Conservation (phyloP, 352 stramenopile genomes). For the Phytopythium aichiense region DNA sequence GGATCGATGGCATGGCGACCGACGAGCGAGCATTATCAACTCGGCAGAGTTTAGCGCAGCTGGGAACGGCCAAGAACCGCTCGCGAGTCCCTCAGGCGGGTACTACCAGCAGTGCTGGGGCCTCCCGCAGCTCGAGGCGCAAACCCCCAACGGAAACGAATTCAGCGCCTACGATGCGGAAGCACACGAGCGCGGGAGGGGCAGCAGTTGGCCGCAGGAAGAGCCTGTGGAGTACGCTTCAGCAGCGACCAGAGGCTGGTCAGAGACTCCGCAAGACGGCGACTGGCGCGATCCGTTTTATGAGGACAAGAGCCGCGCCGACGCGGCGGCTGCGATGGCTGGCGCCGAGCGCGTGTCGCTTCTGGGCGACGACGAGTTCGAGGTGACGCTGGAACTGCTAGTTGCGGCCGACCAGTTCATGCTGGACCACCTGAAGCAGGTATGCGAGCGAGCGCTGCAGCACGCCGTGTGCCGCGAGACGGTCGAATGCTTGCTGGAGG, state of each 20-base stretch:
- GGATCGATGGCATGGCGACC: constrained; percentile 5
- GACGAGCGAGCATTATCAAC: background rate
- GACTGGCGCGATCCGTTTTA: background rate
- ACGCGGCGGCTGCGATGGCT: background rate
- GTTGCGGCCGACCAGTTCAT: constrained; percentile 95
- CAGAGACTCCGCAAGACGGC: constrained; percentile 3
- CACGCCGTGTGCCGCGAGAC: constrained; percentile 77
- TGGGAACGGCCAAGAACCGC: background rate
- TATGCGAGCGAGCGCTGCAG: constrained; percentile 89
- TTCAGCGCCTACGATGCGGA: constrained; percentile 13
- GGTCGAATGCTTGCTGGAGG: constrained; percentile 83
- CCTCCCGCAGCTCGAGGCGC: constrained; percentile 20
- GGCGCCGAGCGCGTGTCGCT: constrained; percentile 9
- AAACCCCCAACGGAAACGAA: constrained; percentile 33
- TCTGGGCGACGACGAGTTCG: constrained; percentile 42
- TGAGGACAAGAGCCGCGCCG: background rate
- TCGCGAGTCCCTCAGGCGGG: background rate
- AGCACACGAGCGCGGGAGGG: background rate
- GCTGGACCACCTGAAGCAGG: constrained; percentile 95
- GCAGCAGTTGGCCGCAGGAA: constrained; percentile 7
- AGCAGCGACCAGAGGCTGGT: background rate
- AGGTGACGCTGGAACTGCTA: constrained; percentile 84
- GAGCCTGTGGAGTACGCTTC: constrained; percentile 2
- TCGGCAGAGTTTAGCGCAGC: background rate
- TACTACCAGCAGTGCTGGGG: constrained; percentile 8